Evolutionary conservation across 2,329 filamentous ascomycete species (phyloP), one percentile per base, ranked within the genome.

Genomic region (Emericellopsis cladophorae): DNA sequence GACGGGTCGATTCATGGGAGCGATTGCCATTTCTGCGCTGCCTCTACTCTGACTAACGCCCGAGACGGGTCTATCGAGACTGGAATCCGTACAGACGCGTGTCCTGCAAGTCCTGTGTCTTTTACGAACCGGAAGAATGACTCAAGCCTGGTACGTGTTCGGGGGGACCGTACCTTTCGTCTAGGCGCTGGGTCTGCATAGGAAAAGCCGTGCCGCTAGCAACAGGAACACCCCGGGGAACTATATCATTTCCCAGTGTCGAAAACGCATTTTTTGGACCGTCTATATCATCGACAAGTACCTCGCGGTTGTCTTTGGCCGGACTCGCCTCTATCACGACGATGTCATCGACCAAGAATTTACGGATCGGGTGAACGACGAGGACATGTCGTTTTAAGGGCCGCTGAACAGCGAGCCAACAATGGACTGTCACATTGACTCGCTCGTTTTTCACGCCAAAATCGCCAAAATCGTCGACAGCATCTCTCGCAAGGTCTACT

Each of bases 211-310:
- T 3, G 39, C 39, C 8, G 41, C 40, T 1, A 37, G 36, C 6
- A 42, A 26, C 14, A 34, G 36, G 18, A 42, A 34, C 11, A 40
- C 40, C 8, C 41, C 21, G 1, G 22, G 32, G 34, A 62, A 71
- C 45, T 67, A 67, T 36, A 59, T 68, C 6, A 52, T 61, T 4
- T 54, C 55, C 1, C 71, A 79, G 45, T 68, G 71, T 36, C 65
- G 70, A 2, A 72, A 70, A 46, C 61, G 75, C 16, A 65, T 70
- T 0, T 78, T 80, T 40, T 80, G 76, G 76, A 68, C 68, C 9
- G 68, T 69, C 0, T 80, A 80, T 50, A 72, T 67, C 3, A 58
- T 79, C 7, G 76, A 80, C 50, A 74, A 74, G 41, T 80, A 79
- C 46, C 60, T 81, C 4, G 70, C 73, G 23, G 72, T 77, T n/a